phyloP scores from a whole-genome alignment of 495 filamentous ascomycete genomes.

The Bacidia gigantensis region DNA sequence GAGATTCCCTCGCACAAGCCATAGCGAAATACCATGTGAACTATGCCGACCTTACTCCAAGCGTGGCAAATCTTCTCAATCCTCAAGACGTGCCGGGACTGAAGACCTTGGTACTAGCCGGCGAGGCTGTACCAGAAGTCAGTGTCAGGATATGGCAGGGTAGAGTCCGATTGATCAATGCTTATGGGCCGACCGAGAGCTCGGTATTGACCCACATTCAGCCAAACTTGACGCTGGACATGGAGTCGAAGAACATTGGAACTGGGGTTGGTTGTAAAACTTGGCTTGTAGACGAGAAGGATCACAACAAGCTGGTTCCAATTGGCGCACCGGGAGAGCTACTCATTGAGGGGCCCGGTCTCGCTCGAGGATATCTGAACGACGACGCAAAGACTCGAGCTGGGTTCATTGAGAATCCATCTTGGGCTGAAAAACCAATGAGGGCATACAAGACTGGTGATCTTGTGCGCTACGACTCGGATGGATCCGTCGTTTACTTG shows the following conservation, averaged over 20 bases:
- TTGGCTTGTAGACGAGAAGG: constrained; percentile 36
- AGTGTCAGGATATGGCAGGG: constrained; percentile 18
- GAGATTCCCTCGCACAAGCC: constrained; percentile 27
- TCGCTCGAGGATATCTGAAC: constrained; percentile 38
- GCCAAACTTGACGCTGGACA: not conserved
- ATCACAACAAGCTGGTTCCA: constrained; percentile 29
- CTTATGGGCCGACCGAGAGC: constrained; percentile 14
- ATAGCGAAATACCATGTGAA: constrained; percentile 34
- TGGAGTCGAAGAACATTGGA: constrained; percentile 17
- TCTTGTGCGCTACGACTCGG: constrained; percentile 28
- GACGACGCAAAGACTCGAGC: constrained; percentile 20
- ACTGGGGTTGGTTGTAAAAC: constrained; percentile 16
- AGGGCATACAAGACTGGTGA: constrained; percentile 36
- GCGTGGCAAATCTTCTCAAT: constrained; percentile 32
- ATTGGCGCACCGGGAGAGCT: constrained; percentile 41
- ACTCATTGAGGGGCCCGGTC: constrained; percentile 39
- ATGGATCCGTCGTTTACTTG: constrained; percentile 30
- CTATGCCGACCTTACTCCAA: constrained; percentile 37
- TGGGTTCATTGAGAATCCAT: constrained; percentile 20
- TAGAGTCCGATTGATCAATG: constrained; percentile 6
- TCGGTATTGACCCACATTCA: not conserved
- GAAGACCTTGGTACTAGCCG: constrained; percentile 34
- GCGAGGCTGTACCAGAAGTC: constrained; percentile 34
- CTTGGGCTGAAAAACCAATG: not conserved
- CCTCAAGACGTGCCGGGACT: constrained; percentile 32